phyloP scores from a whole-genome alignment of 139 green algal genomes.

The Chlorella ohadii region DNA sequence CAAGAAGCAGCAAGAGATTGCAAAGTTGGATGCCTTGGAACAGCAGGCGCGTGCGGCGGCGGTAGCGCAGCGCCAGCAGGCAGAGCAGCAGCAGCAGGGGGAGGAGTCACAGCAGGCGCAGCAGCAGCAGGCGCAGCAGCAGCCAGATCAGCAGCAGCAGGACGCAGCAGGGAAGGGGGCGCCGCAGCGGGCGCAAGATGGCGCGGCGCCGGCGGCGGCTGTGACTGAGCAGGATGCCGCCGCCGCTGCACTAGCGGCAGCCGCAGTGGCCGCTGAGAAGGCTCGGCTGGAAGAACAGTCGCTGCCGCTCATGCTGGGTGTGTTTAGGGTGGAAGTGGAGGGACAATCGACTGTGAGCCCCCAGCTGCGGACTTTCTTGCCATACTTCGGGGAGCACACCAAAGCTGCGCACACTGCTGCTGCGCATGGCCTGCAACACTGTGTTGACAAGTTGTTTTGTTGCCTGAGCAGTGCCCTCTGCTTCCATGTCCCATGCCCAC shows the following conservation, averaged over 20 bases:
- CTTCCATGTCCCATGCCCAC: too few species aligned
- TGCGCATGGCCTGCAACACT: too few species aligned
- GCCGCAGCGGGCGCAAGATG: neutral
- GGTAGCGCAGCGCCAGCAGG: neutral
- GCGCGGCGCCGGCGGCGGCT: neutral
- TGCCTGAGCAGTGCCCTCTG: too few species aligned
- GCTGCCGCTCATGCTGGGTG: conserved; percentile 81
- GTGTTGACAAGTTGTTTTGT: too few species aligned
- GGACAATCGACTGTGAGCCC: too few species aligned
- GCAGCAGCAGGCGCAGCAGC: neutral
- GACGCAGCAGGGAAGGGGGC: neutral
- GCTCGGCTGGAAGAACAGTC: conserved; percentile 74
- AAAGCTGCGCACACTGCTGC: too few species aligned
- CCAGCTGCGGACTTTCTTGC: too few species aligned
- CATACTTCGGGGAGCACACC: too few species aligned
- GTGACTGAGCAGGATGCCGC: neutral
- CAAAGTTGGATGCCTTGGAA: conserved; percentile 42
- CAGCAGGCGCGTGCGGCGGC: conserved; percentile 28
- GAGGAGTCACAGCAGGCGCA: neutral
- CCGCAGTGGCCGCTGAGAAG: conserved; percentile 26
- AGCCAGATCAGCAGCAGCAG: conserved; percentile 15
- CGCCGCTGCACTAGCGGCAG: conserved; percentile 12
- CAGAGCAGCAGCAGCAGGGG: conserved; percentile 3
- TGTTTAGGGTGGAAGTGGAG: neutral
- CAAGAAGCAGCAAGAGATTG: conserved; percentile 73